Evolutionary conservation across 1,284 basidiomycete species (phyloP).

Genomic region (Ustilago shanxiensis): DNA sequence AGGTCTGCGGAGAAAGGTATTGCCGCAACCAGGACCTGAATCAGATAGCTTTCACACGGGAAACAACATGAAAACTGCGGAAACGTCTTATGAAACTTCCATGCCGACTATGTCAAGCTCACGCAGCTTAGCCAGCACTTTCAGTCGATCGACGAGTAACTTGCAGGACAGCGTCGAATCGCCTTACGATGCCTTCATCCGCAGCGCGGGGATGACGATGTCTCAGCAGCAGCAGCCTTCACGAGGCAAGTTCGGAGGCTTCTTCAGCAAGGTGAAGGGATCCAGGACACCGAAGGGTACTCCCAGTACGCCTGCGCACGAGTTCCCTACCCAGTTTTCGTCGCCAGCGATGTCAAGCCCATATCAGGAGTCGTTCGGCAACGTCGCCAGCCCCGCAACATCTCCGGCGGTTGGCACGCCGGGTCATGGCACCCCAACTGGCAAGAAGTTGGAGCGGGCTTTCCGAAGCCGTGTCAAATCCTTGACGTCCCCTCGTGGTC

Average conservation of each 20-base stretch:
- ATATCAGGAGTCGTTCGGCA: neutral
- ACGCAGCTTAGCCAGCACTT: slow-evolving; percentile 31
- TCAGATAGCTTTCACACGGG: neutral
- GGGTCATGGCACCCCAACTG: neutral
- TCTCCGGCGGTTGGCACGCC: slow-evolving; percentile 9
- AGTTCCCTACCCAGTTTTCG: neutral
- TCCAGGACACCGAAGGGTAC: slow-evolving; percentile 25
- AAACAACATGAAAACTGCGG: neutral
- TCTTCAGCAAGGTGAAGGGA: slow-evolving; percentile 32
- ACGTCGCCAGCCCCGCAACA: neutral
- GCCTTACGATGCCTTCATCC: slow-evolving; percentile 6
- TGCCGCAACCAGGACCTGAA: neutral
- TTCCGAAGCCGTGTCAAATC: slow-evolving; percentile 40
- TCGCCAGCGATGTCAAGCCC: slow-evolving; percentile 3
- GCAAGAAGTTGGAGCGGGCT: slow-evolving; percentile 20
- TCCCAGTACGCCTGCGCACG: slow-evolving; percentile 11
- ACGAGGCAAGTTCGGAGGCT: slow-evolving; percentile 28
- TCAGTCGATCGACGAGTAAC: slow-evolving; percentile 38
- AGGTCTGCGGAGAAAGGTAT: neutral
- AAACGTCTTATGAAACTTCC: slow-evolving; percentile 3
- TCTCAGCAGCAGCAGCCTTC: slow-evolving; percentile 12
- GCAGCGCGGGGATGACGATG: neutral
- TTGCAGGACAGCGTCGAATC: slow-evolving; percentile 11
- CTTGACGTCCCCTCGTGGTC: slow-evolving; percentile 24
- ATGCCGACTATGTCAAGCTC: slow-evolving; percentile 22